phyloP scores from a whole-genome alignment of 768 basidiomycete species.

The Auricularia cornea region DNA sequence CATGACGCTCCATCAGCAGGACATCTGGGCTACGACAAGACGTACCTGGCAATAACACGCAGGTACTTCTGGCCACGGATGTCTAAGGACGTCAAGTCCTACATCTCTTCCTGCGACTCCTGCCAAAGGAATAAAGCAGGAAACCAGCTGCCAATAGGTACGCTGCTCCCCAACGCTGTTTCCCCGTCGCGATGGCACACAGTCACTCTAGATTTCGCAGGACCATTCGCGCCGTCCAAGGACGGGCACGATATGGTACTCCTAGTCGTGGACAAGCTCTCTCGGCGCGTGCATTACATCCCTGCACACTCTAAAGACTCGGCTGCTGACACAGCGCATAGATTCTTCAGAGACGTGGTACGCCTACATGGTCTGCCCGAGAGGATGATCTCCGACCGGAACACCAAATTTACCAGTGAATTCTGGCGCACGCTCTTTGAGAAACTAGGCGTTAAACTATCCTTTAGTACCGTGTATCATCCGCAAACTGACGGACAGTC shows the following conservation, averaged over 20 bases:
- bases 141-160: not conserved
- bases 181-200: not conserved
- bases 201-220: not conserved
- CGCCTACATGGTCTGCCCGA: slow-evolving; percentile 23
- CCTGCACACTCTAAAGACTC: not conserved
- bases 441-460: slow-evolving; percentile 20
- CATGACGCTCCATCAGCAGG: slow-evolving; percentile 11
- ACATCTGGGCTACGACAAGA: slow-evolving; percentile 17
- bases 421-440: slow-evolving; percentile 22
- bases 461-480: slow-evolving; percentile 29
- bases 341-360: slow-evolving; percentile 17
- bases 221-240: not conserved
- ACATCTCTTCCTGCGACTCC: slow-evolving; percentile 23
- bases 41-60: slow-evolving; percentile 10
- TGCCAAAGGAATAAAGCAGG: slow-evolving; percentile 29
- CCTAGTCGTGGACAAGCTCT: not conserved
- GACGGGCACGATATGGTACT: not conserved
- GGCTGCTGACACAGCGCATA: slow-evolving; percentile 9
- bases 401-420: slow-evolving; percentile 24
- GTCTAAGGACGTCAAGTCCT: slow-evolving; percentile 19
- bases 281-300: not conserved
- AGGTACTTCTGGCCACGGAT: slow-evolving; percentile 21
- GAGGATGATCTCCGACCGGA: slow-evolving; percentile 24
- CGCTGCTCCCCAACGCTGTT: not conserved
- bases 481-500: slow-evolving; percentile 27